These are phyloP conservation scores for Cynara cardunculus DNA, from an alignment of 129 eudicot genomes.

Conservation along the genomic window DNA sequence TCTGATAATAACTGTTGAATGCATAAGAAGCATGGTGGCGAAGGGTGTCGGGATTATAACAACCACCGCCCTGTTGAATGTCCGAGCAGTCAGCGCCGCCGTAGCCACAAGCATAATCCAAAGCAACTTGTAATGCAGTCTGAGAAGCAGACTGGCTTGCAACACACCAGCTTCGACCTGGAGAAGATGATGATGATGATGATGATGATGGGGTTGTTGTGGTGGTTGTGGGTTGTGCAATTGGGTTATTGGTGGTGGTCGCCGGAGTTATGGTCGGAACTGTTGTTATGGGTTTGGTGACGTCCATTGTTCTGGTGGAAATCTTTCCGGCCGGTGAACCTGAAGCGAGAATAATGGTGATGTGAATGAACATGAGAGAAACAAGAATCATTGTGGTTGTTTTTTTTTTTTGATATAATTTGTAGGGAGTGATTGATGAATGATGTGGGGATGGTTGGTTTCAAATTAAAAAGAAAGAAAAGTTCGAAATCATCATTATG, in stretches of 20 bases:
- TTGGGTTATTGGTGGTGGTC: conserved; percentile 39
- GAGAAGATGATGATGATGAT: conserved; percentile 23
- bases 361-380: conserved; percentile 29
- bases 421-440: conserved; percentile 19
- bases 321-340: background rate
- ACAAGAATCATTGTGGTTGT: conserved; percentile 13
- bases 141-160: conserved; percentile 71
- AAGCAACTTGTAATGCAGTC: conserved; percentile 60
- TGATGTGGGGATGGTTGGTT: conserved; percentile 17
- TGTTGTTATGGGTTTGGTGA: conserved; percentile 81
- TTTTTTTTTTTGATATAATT: background rate
- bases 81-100: conserved; percentile 81
- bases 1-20: conserved; percentile 83
- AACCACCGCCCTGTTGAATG: conserved; percentile 58
- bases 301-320: conserved; percentile 39
- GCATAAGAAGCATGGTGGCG: conserved; percentile 89
- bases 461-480: background rate
- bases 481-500: conserved; percentile 9
- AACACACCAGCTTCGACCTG: conserved; percentile 77
- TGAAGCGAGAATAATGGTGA: background rate
- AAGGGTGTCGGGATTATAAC: conserved; percentile 67
- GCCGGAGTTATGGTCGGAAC: conserved; percentile 75
- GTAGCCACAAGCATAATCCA: conserved; percentile 89
- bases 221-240: conserved; percentile 30
- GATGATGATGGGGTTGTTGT: conserved; percentile 42